Evolutionary conservation across 108 stramenopile species (phyloP).

Genomic region (Thalassiosira profunda): DNA sequence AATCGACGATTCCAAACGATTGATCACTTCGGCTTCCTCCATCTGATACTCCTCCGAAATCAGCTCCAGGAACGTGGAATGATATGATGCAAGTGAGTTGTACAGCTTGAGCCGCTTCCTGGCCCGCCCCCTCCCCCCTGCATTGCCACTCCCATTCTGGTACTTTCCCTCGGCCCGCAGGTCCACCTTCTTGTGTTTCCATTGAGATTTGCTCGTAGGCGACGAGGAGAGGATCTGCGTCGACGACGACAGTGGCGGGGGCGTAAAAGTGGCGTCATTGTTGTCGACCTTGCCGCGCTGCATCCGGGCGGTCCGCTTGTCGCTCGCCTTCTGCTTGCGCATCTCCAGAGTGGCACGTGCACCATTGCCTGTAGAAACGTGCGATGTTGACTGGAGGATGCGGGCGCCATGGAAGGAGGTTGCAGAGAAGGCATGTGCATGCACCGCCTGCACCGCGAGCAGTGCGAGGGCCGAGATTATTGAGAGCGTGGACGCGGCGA

Average conservation of each 20-base stretch:
- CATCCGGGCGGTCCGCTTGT: constrained; percentile 75
- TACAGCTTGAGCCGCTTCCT: constrained; percentile 77
- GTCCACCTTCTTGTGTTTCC: constrained; percentile 55
- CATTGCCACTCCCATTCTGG: not conserved
- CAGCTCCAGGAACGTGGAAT: constrained; percentile 69
- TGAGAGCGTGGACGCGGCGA: no score
- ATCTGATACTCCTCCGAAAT: constrained; percentile 75
- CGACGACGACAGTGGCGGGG: not conserved
- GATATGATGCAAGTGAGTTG: constrained; percentile 74
- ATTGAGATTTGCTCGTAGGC: constrained; percentile 60
- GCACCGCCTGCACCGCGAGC: no score
- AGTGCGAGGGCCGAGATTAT: no score
- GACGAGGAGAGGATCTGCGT: constrained; percentile 52
- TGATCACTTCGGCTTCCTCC: constrained; percentile 85
- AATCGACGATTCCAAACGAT: constrained; percentile 69
- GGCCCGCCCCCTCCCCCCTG: constrained; percentile 72
- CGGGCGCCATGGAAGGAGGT: constrained; percentile 37
- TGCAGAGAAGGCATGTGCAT: not conserved
- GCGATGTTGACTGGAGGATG: not conserved
- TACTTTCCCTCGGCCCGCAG: constrained; percentile 2
- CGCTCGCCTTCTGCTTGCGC: constrained; percentile 90
- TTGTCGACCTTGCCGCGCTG: constrained; percentile 55
- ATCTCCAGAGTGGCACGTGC: constrained; percentile 46
- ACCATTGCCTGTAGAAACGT: not conserved
- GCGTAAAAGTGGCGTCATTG: constrained; percentile 16